These are phyloP conservation scores for Populus tremula DNA, from an alignment of 345 rosid species.

Conservation along the genomic window DNA sequence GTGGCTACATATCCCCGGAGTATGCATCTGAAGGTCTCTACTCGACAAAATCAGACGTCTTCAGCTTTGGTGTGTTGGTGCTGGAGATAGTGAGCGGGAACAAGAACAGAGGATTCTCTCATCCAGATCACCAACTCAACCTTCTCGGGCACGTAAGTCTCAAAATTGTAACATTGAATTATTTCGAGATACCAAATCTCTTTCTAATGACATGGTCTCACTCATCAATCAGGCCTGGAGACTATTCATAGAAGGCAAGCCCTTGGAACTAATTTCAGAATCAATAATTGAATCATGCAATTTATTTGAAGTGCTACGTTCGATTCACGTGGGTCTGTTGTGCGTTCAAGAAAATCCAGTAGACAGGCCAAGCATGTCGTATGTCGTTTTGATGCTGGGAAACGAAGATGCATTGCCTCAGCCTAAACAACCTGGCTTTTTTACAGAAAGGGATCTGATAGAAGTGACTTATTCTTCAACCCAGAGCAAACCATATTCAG, in stretches of 20 bases:
- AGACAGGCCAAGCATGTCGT: slow-evolving; percentile 10
- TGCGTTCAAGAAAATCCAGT: slow-evolving; percentile 5
- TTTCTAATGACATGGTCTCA: background rate
- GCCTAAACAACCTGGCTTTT: slow-evolving; percentile 10
- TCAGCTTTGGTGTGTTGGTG: background rate
- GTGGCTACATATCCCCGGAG: background rate
- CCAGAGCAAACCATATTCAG: background rate
- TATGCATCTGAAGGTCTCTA: background rate
- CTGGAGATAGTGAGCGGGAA: slow-evolving; percentile 7
- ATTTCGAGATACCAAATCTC: background rate
- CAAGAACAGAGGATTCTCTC: background rate
- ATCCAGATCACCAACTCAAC: slow-evolving; percentile 1
- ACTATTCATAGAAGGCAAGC: background rate
- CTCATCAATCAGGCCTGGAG: background rate
- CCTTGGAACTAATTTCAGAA: background rate
- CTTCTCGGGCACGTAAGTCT: slow-evolving; percentile 18
- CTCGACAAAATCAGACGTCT: slow-evolving; percentile 4
- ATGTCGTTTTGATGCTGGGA: slow-evolving; percentile 1
- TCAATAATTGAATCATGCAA: background rate
- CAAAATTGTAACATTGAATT: background rate
- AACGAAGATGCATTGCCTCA: slow-evolving; percentile 1
- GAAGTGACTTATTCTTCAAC: background rate
- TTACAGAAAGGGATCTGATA: background rate
- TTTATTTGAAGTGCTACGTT: background rate
- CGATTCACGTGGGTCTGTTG: background rate